Conservation (phyloP, 1,139 yeast species). For the Debaryomyces nepalensis region DNA sequence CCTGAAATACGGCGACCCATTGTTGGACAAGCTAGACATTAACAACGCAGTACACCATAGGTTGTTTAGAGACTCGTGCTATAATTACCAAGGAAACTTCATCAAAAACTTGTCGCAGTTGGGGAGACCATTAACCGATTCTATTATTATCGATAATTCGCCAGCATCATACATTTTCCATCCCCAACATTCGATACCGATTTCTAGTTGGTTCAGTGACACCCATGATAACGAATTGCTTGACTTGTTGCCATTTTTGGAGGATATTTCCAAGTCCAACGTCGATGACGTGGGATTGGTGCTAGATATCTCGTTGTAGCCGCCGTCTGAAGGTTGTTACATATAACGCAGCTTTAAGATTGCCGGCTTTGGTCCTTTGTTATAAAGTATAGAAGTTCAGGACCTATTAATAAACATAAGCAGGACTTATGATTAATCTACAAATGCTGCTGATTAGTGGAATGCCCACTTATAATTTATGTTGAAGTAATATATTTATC, state of each 20-base stretch:
- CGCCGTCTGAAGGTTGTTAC: background rate
- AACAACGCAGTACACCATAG: conserved; percentile 83
- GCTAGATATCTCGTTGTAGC: conserved; percentile 65
- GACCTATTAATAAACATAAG: conserved; percentile 16
- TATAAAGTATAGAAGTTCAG: conserved; percentile 6
- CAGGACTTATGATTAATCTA: conserved; percentile 19
- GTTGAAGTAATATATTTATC: conserved; percentile 7
- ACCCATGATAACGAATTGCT: conserved; percentile 93
- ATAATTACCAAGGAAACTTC: conserved; percentile 80
- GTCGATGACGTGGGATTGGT: conserved; percentile 87
- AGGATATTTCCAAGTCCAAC: conserved; percentile 69
- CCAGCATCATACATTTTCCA: conserved; percentile 97
- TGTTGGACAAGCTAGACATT: conserved; percentile 82
- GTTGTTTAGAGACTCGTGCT: conserved; percentile 78
- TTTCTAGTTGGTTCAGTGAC: conserved; percentile 97
- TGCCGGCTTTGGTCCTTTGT: conserved; percentile 3
- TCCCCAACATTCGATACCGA: conserved; percentile 98
- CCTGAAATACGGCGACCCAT: conserved; percentile 93
- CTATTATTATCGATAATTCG: conserved; percentile 92
- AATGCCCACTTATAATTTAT: conserved; percentile 1
- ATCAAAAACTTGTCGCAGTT: conserved; percentile 91
- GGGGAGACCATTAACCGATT: conserved; percentile 86
- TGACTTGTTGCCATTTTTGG: conserved; percentile 88
- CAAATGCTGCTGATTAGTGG: conserved; percentile 3
- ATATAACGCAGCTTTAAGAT: conserved; percentile 2